phyloP scores from a whole-genome alignment of 306 rosid species.

The Acacia crassicarpa region DNA sequence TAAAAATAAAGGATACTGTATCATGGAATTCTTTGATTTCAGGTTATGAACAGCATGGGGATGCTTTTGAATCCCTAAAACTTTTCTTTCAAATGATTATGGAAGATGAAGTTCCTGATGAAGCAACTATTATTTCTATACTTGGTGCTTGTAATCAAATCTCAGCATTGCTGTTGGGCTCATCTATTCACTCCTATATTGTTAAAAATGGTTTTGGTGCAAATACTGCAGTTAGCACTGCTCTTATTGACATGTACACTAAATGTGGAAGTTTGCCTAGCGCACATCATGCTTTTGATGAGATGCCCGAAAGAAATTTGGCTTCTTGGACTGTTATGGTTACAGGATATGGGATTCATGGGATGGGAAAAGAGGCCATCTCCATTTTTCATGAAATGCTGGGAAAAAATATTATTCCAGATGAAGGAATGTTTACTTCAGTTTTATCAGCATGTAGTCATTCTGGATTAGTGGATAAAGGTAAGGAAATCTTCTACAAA shows the following conservation, averaged over 20 bases:
- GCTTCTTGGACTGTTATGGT: conserved; percentile 61
- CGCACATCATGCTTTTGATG: conserved; percentile 44
- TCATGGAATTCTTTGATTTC: conserved; percentile 68
- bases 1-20: conserved; percentile 43
- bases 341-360: conserved; percentile 62
- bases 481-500: conserved; percentile 48
- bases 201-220: conserved; percentile 47
- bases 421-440: conserved; percentile 59
- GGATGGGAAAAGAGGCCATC: conserved; percentile 59
- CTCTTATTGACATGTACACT: conserved; percentile 65
- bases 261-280: conserved; percentile 60
- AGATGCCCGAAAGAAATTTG: conserved; percentile 54
- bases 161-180: conserved; percentile 52
- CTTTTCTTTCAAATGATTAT: conserved; percentile 53
- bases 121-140: conserved; percentile 46
- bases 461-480: conserved; percentile 61
- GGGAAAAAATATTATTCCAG: conserved; percentile 43
- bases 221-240: conserved; percentile 49
- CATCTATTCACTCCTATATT: conserved; percentile 50
- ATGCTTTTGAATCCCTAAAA: conserved; percentile 51
- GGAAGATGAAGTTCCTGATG: conserved; percentile 51
- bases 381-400: conserved; percentile 51
- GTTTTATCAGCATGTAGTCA: conserved; percentile 72
- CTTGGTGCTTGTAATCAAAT: conserved; percentile 57
- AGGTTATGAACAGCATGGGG: conserved; percentile 48